phyloP scores from a whole-genome alignment of 352 stramenopile genomes.

The Phytopythium oedochilum region DNA sequence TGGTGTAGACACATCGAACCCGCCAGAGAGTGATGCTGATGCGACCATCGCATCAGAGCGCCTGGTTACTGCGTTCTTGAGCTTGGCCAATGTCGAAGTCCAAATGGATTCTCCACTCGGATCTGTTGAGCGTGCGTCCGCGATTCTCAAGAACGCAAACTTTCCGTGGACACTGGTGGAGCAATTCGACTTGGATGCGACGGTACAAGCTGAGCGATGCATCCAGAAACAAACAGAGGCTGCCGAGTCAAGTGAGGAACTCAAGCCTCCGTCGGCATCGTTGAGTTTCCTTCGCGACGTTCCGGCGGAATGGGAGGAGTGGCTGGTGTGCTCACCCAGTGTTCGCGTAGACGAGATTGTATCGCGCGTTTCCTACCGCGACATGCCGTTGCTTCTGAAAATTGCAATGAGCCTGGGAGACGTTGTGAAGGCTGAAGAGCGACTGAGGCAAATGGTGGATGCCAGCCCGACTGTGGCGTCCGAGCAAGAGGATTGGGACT shows the following conservation, averaged over 20 bases:
- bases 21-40: neutral
- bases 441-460: slow-evolving; percentile 32
- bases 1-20: slow-evolving; percentile 3
- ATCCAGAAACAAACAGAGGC: neutral
- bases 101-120: slow-evolving; percentile 22
- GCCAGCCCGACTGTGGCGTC: slow-evolving; percentile 25
- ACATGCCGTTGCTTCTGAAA: slow-evolving; percentile 63
- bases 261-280: neutral
- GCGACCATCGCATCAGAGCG: neutral
- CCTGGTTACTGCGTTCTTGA: slow-evolving; percentile 1
- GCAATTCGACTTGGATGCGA: slow-evolving; percentile 33
- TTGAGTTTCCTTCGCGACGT: slow-evolving; percentile 20
- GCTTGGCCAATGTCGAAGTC: slow-evolving; percentile 25
- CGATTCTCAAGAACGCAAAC: slow-evolving; percentile 7
- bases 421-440: slow-evolving; percentile 35
- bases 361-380: slow-evolving; percentile 64
- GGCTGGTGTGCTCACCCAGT: slow-evolving; percentile 33
- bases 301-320: slow-evolving; percentile 39
- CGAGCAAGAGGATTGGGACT: slow-evolving; percentile 43
- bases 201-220: slow-evolving; percentile 5
- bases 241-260: neutral
- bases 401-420: slow-evolving; percentile 31
- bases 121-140: slow-evolving; percentile 2
- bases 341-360: slow-evolving; percentile 45
- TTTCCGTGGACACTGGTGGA: slow-evolving; percentile 44